Evolutionary conservation across 2,329 filamentous ascomycete species (phyloP), one percentile per base, ranked within the genome.

Genomic region (Colletotrichum tofieldiae): DNA sequence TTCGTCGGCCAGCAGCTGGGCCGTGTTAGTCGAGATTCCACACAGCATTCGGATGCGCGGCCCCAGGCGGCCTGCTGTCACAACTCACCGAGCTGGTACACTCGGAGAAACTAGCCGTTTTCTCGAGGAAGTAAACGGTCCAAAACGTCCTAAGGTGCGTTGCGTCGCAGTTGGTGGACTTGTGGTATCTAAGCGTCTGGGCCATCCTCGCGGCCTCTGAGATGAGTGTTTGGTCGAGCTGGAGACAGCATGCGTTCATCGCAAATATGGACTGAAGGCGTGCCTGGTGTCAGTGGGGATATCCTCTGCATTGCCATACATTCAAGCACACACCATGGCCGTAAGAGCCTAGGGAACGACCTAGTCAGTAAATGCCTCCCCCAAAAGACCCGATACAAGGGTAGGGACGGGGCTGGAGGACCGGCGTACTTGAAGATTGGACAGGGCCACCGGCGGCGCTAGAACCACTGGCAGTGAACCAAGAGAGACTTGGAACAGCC

Each of bases 121-220:
- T 84, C 59, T 85, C 83, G 20, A 84, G 56, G 20, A 75, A 75
- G 65, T 84, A 85, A 26, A 84, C 77, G 1, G 82, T 80, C 82
- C 82, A 85, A 65, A 85, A 85, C 0, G 78, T 78, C 55, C 78
- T 66, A 5, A 80, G 73, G 23, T 83, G 65, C 2, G 72, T 77
- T 20, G 82, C 76, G 23, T 78, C 79, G 5, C 66, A 58, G 16
- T 69, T 20, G n/a, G 60, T 64, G 0, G 69, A 54, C 18, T 73
- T 76, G 26, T 70, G 71, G 29, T 73, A 73, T 0, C 76, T 71
- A 0, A 80, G 75, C 29, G 75, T 77, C 66, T 80, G 78, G 1
- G 78, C 78, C 18, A 79, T 75, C 5, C 79, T 75, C 2, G 78
- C 72, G 0, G 77, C 79, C 60, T 81, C 78, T 0, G 76, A 76